Conservation (phyloP, 495 filamentous ascomycete genomes). For the Neurospora intermedia region DNA sequence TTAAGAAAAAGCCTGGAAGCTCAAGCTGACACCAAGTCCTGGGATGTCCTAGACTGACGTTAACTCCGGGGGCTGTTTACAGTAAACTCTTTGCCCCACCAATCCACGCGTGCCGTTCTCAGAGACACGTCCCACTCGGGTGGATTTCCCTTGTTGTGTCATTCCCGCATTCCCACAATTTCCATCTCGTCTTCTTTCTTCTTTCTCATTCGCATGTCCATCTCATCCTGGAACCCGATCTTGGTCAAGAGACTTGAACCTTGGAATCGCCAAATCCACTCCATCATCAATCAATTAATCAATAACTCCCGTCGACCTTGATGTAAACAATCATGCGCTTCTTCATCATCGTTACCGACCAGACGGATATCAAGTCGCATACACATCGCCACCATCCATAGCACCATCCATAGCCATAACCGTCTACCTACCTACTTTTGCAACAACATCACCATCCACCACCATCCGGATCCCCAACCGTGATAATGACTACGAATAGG, state of each 20-base stretch:
- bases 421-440: too few species aligned
- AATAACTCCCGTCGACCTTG: too few species aligned
- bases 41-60: not conserved
- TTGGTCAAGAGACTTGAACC: not conserved
- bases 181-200: not conserved
- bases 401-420: too few species aligned
- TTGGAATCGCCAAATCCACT: not conserved
- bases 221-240: not conserved
- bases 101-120: not conserved
- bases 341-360: not conserved
- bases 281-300: too few species aligned
- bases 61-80: not conserved
- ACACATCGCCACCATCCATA: not conserved
- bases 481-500: too few species aligned
- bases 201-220: not conserved
- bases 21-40: not conserved
- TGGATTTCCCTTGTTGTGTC: not conserved
- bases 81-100: not conserved
- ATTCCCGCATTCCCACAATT: not conserved
- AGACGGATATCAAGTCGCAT: not conserved
- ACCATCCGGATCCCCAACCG: too few species aligned
- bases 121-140: not conserved
- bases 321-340: not conserved
- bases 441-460: too few species aligned
- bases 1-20: not conserved